Conservation (phyloP, 768 basidiomycete species). For the Leccinum disarticulatum region DNA sequence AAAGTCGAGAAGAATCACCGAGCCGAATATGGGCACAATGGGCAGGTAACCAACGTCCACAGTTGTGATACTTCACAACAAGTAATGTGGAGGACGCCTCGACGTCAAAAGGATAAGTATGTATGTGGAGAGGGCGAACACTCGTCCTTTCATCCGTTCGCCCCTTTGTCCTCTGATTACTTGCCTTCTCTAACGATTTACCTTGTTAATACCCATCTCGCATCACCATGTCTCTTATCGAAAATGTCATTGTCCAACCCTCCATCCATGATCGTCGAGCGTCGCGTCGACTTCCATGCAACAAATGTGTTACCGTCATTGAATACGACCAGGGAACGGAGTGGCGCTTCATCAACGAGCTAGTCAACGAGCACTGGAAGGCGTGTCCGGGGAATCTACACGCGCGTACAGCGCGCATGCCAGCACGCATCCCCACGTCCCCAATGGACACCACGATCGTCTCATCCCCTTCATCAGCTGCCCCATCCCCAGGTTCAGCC, state of each 20-base stretch:
- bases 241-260: constrained; percentile 9
- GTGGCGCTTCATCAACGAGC: constrained; percentile 28
- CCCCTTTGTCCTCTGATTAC: neutral
- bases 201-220: constrained; percentile 12
- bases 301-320: constrained; percentile 26
- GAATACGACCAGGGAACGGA: constrained; percentile 27
- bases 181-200: constrained; percentile 4
- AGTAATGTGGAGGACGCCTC: constrained; percentile 26
- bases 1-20: constrained; percentile 19
- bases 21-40: constrained; percentile 25
- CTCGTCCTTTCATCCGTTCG: constrained; percentile 3
- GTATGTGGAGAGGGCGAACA: constrained; percentile 2
- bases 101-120: constrained; percentile 24
- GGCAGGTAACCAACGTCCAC: constrained; percentile 19
- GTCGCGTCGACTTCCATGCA: constrained; percentile 24
- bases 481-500: neutral
- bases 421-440: constrained; percentile 11
- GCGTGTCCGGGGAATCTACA: constrained; percentile 26
- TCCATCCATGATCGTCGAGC: constrained; percentile 11
- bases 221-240: constrained; percentile 20
- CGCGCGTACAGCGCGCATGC: constrained; percentile 10
- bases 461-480: constrained; percentile 5
- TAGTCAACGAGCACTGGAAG: constrained; percentile 30
- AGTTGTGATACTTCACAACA: constrained; percentile 30
- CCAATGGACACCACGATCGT: constrained; percentile 11